Evolutionary conservation across 768 basidiomycete genomes (phyloP).

Genomic region (Mycena vitilis): DNA sequence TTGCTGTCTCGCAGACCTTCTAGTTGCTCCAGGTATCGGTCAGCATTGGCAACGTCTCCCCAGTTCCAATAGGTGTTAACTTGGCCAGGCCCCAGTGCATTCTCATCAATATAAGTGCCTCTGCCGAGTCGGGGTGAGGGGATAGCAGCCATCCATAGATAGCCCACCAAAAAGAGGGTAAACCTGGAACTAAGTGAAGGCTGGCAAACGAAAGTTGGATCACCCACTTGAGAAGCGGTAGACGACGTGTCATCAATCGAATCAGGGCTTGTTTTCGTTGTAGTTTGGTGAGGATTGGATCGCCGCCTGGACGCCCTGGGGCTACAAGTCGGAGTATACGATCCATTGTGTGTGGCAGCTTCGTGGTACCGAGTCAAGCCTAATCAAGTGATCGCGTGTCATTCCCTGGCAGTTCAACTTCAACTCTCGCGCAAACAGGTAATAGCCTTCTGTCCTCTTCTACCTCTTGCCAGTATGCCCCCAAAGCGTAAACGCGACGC

Average conservation of each 20-base stretch:
- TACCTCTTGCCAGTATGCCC: conserved; percentile 52
- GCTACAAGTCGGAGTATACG: conserved; percentile 23
- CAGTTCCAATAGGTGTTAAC: conserved; percentile 94
- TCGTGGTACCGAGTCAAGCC: too few species aligned
- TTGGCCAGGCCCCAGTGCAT: conserved; percentile 95
- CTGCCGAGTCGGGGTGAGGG: conserved; percentile 75
- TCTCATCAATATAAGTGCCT: conserved; percentile 91
- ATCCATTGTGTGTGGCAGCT: conserved; percentile 17
- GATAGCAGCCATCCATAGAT: conserved; percentile 86
- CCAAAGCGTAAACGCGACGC: conserved; percentile 66
- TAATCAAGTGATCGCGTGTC: conserved; percentile 18
- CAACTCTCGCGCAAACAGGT: conserved; percentile 4
- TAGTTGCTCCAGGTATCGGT: conserved; percentile 79
- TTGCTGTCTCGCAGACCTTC: conserved; percentile 73
- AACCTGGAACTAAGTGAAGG: conserved; percentile 53
- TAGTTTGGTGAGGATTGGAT: conserved; percentile 32
- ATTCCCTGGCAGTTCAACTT: conserved; percentile 1
- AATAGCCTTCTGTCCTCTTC: conserved; percentile 31
- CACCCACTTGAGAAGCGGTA: conserved; percentile 49
- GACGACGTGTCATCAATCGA: conserved; percentile 16
- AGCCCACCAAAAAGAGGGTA: conserved; percentile 70
- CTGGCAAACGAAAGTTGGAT: neutral
- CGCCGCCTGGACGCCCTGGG: conserved; percentile 30
- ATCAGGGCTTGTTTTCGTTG: conserved; percentile 27
- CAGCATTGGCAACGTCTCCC: conserved; percentile 90